phyloP scores from a whole-genome alignment of 1,139 yeast genomes.

The Saccharomyces pastorianus region DNA sequence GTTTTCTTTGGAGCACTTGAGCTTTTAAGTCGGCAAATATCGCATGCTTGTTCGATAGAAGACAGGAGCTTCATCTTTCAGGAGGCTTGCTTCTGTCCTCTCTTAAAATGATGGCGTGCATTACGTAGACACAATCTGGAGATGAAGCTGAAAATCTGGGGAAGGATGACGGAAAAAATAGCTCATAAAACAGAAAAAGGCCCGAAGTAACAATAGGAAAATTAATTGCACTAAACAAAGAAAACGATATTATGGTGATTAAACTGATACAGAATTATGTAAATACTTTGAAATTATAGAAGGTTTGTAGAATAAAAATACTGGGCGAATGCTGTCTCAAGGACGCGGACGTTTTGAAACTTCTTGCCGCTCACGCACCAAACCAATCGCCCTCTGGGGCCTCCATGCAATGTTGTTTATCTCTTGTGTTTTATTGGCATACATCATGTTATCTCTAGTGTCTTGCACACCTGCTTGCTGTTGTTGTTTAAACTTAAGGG shows the following conservation, averaged over 20 bases:
- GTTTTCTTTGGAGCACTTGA: slow-evolving; percentile 60
- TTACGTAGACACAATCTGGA: background rate
- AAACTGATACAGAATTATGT: background rate
- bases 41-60: slow-evolving; percentile 33
- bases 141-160: background rate
- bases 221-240: background rate
- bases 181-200: background rate
- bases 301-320: slow-evolving; percentile 16
- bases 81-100: background rate
- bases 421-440: slow-evolving; percentile 24
- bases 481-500: slow-evolving; percentile 3
- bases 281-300: background rate
- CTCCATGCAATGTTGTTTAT: slow-evolving; percentile 80
- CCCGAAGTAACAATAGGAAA: background rate
- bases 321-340: slow-evolving; percentile 23
- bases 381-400: slow-evolving; percentile 60
- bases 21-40: slow-evolving; percentile 43
- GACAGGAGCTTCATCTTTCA: background rate
- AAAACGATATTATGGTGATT: background rate
- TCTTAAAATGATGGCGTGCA: background rate
- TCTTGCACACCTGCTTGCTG: background rate
- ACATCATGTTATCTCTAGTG: slow-evolving; percentile 18
- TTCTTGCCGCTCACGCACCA: slow-evolving; percentile 77
- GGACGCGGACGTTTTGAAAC: slow-evolving; percentile 55
- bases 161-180: background rate